Evolutionary conservation across 352 stramenopile species (phyloP), one percentile per base, ranked within the genome.

Genomic region (Pilasporangium apinafurcum): DNA sequence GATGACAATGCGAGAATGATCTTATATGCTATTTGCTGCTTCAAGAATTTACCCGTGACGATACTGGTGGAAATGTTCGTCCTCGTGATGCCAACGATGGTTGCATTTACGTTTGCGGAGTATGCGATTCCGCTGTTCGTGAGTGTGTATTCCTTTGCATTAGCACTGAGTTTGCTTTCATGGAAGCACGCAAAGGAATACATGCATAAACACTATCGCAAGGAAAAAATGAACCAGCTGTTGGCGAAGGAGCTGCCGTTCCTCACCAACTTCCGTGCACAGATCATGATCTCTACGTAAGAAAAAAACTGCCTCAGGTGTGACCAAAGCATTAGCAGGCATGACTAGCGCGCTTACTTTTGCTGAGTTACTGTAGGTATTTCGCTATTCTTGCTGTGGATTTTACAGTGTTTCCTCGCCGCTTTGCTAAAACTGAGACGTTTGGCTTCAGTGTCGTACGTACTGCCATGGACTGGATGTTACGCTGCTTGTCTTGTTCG

Each of bases 311-410:
- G n/a, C n/a, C n/a, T n/a, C n/a, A n/a, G n/a, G n/a, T 21, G 71
- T 48, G 14, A 9, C 5, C 14, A n/a, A 18, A 13, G n/a, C 24
- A 26, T 37, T 8, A 5, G 3, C 37, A 4, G 17, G 1, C 29
- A 33, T 36, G 13, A 28, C 20, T 21, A 34, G 20, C 21, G 29
- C 14, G 24, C 1, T 39, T 17, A 32, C 1, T 40, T 12, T n/a
- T 48, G n/a, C 14, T n/a, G 14, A 18, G 2, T 9, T 50, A 21
- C 2, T 46, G 22, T 24, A 93, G 79, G 6, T 88, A 75, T 26
- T 86, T 93, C 26, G 81, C 84, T 28, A 99, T 99, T 44, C 64
- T 99, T n/a, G 96, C 96, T 2, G 95, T 99, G 4, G 96, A 99
- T 48, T 99, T 99, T 65, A 81, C 74, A 8, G 46, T 98, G 6